Conservation (phyloP, 139 green algal genomes). For the Chlamydomonas sp. region DNA sequence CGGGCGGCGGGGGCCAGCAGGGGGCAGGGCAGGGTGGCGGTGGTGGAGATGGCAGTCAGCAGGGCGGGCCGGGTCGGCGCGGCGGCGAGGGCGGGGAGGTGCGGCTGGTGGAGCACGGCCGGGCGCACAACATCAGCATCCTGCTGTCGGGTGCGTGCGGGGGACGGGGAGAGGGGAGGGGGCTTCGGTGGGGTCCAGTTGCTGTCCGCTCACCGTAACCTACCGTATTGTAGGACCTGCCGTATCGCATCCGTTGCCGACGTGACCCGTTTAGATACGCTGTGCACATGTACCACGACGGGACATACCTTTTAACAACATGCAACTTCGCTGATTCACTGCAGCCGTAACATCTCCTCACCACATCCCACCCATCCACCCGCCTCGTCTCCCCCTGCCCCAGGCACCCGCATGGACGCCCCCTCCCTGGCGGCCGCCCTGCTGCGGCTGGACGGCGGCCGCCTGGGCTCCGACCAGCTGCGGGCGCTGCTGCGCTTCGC, state of each 20-base stretch:
- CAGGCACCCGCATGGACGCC: slow-evolving; percentile 33
- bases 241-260: no score
- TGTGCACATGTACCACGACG: no score
- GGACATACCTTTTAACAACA: no score
- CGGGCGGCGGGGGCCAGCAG: background rate
- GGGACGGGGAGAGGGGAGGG: background rate
- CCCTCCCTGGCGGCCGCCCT: slow-evolving; percentile 32
- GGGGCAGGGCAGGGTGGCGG: background rate
- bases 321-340: no score
- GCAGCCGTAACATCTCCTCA: background rate
- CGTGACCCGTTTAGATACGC: no score
- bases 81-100: slow-evolving; percentile 61
- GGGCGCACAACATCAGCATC: slow-evolving; percentile 90
- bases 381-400: background rate
- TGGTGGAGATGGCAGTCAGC: background rate
- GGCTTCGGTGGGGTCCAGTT: no score
- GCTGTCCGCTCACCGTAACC: no score
- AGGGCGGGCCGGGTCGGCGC: slow-evolving; percentile 35
- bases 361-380: background rate
- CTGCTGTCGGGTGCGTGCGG: slow-evolving; percentile 68
- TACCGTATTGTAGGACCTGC: no score
- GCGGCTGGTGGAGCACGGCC: slow-evolving; percentile 76
- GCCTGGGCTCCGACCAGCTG: slow-evolving; percentile 75
- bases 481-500: slow-evolving; percentile 65
- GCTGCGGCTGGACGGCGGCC: slow-evolving; percentile 70